These are phyloP conservation scores for Trichoderma brevicompactum DNA, from an alignment of 2,329 filamentous ascomycete genomes.

Conservation along the genomic window DNA sequence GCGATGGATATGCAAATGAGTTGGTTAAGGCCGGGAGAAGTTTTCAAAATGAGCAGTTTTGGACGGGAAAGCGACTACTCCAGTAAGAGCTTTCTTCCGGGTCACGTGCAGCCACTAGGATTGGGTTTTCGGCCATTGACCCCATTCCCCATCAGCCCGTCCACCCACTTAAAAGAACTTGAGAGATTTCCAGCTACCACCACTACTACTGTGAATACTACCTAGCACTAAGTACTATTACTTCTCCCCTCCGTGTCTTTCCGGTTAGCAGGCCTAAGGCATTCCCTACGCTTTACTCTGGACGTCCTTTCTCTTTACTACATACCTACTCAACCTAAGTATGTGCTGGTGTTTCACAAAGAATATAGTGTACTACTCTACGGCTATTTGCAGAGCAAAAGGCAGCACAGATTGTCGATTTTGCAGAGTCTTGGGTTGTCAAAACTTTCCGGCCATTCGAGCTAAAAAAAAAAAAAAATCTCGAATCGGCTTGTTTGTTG, in stretches of 20 bases:
- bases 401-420: no score
- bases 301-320: neutral
- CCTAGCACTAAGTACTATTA: neutral
- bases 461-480: no score
- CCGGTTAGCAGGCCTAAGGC: constrained; percentile 17
- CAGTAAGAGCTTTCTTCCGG: constrained; percentile 49
- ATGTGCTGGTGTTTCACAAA: no score
- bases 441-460: no score
- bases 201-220: neutral
- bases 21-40: constrained; percentile 55
- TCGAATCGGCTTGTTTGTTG: no score
- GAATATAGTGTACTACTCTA: no score
- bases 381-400: no score
- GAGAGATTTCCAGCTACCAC: constrained; percentile 22
- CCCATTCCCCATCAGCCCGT: constrained; percentile 8
- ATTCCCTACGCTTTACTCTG: neutral
- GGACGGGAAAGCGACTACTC: constrained; percentile 49
- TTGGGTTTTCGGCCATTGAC: constrained; percentile 13
- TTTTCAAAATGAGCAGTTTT: constrained; percentile 56
- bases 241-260: constrained; percentile 17
- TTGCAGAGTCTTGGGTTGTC: no score
- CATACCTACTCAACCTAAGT: no score
- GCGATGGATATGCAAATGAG: constrained; percentile 63
- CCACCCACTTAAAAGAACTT: neutral
- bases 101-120: constrained; percentile 44